Evolutionary conservation across 768 basidiomycete genomes (phyloP), one percentile per base, ranked within the genome.

Genomic region (Suillus variegatus): DNA sequence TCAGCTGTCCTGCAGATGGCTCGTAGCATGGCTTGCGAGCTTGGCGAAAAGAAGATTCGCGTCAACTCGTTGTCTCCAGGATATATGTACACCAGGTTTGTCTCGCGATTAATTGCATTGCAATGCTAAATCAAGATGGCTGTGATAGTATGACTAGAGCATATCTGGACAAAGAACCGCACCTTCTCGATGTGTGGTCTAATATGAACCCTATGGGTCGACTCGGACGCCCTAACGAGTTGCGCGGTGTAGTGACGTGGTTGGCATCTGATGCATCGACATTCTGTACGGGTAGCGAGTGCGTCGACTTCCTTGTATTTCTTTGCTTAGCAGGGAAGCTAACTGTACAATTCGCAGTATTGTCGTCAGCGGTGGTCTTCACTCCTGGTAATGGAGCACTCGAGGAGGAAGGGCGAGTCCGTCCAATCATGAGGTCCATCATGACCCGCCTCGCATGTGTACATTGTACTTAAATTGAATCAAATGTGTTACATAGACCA

Each of bases 271-370:
- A 92, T 65, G 90, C 91, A 58, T 90, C 88, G 4, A 89, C 85
- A 38, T 93, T 88, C 74, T 91, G 89, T 71, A 92, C 92, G 0
- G 90, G 91, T 1, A 91, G 90, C 88, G 91, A 92, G 90, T 92
- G 70, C 64, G 90, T 86, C 38, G 3, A 9, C 35, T 10, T 1
- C 4, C 1, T 51, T 16, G 9, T 10, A 41, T 61, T 36, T 60
- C 35, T 25, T 14, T 43, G 1, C 32, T 32, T 7, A 16, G 54
- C 16, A 3, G 2, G 32, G 4, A 16, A 7, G 25, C 1, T 43
- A 18, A 55, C 62, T 60, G n/a, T 51, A 47, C 35, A 46, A 32
- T 44, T 0, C 16, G 1, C 51, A 76, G 75, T 20, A 76, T 76
- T 54, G 16, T 76, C 35, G 75, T 76, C 60, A 75, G 71, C 9